A percentile compares a stretch with the other conserved stretches of the same genome.
phyloP scores from a whole-genome alignment of 495 filamentous ascomycete genomes.

The Amorphotheca resinae region DNA sequence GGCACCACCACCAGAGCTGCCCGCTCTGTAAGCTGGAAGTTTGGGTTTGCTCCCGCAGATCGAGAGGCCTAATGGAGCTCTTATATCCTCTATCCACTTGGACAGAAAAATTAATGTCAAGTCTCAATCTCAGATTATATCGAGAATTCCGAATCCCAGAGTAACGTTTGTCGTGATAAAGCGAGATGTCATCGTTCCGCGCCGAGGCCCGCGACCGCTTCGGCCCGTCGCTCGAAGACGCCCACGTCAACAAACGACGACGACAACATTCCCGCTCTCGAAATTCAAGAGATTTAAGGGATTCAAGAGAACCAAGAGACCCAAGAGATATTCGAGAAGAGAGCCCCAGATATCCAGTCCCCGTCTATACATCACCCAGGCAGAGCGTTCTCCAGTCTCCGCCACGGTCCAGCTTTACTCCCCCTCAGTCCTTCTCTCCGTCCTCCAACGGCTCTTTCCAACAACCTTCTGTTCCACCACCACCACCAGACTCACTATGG shows the following conservation, averaged over 20 bases:
- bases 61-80: too few relatives aligned
- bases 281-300: neutral
- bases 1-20: neutral
- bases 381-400: neutral
- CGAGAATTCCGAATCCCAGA: too few relatives aligned
- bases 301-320: too few relatives aligned
- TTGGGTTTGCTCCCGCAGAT: too few relatives aligned
- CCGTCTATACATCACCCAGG: neutral
- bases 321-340: neutral
- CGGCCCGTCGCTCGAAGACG: neutral
- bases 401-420: neutral
- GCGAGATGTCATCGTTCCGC: too few relatives aligned
- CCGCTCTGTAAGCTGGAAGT: neutral
- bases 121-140: too few relatives aligned
- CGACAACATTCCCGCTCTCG: neutral
- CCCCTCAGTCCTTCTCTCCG: neutral
- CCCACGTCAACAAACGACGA: neutral
- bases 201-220: neutral
- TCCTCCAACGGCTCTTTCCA: neutral
- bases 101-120: too few relatives aligned
- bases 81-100: too few relatives aligned
- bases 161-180: too few relatives aligned
- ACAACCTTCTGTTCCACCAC: neutral
- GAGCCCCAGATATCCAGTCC: neutral
- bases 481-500: neutral